A percentile compares a stretch with the other conserved stretches of the same genome.
phyloP scores from a whole-genome alignment of 768 basidiomycete species.

The Termitomyces titanicus region DNA sequence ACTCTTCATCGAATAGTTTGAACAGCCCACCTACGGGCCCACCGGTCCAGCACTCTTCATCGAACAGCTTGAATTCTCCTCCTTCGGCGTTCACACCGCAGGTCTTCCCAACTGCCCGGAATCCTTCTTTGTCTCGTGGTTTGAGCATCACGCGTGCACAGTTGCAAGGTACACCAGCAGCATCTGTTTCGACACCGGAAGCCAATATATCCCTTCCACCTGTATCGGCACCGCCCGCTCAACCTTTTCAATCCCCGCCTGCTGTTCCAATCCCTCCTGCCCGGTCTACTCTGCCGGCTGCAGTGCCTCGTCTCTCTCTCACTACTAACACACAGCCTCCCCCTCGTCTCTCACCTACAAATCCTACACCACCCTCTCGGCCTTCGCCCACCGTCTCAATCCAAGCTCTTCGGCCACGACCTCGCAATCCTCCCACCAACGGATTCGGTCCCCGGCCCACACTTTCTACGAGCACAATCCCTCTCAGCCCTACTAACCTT shows the following conservation, averaged over 20 bases:
- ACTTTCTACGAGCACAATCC: not conserved
- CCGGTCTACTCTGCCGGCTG: conserved; percentile 1
- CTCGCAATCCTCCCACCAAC: conserved; percentile 7
- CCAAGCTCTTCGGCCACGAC: conserved; percentile 11
- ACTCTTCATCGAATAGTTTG: conserved; percentile 3
- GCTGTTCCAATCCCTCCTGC: conserved; percentile 1
- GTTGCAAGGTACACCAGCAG: conserved; percentile 7
- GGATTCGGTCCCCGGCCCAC: conserved; percentile 1
- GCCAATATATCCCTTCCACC: not conserved
- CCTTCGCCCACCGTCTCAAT: not conserved
- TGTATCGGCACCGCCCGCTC: not conserved
- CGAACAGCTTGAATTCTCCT: not conserved
- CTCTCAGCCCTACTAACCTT: conserved; percentile 1
- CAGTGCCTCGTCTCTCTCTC: not conserved
- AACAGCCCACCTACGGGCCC: conserved; percentile 9
- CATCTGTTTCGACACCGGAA: not conserved
- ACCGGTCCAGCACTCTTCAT: conserved; percentile 8
- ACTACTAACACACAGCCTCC: not conserved
- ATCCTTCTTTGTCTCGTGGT: conserved; percentile 13
- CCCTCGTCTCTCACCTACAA: conserved; percentile 7
- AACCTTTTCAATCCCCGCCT: not conserved
- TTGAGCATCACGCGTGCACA: conserved; percentile 3
- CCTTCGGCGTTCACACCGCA: conserved; percentile 11
- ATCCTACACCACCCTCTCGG: conserved; percentile 9
- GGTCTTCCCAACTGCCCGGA: conserved; percentile 9